Evolutionary conservation across 1,284 basidiomycete species (phyloP).

Genomic region (Polyporus tsugae): DNA sequence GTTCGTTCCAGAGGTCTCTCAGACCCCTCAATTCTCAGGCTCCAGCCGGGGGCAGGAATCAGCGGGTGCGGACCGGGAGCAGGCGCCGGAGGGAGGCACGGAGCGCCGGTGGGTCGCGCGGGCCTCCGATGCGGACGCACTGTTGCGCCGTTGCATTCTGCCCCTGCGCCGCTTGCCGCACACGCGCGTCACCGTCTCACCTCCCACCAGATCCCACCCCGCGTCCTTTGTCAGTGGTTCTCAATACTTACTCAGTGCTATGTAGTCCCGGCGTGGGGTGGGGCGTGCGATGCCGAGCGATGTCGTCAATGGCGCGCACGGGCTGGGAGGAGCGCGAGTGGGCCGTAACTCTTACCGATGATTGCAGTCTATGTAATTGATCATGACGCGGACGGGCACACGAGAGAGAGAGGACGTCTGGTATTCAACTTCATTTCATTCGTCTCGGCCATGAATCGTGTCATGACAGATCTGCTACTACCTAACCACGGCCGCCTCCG

Average conservation of each 20-base stretch:
- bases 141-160: too few species aligned
- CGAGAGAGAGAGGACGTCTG: neutral
- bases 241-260: neutral
- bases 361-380: neutral
- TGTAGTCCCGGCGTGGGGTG: neutral
- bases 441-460: constrained; percentile 10
- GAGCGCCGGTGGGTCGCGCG: neutral
- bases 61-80: neutral
- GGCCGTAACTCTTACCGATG: neutral
- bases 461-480: constrained; percentile 20
- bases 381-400: constrained; percentile 4
- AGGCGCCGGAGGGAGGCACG: neutral
- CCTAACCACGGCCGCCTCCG: constrained; percentile 16
- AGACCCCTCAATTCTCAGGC: neutral
- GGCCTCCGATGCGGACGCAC: constrained; percentile 1
- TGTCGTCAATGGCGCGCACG: neutral
- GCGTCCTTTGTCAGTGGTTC: constrained; percentile 1
- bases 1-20: too few species aligned
- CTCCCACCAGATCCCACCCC: neutral
- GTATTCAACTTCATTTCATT: constrained; percentile 21
- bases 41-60: neutral
- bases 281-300: neutral
- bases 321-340: too few species aligned
- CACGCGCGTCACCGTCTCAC: neutral
- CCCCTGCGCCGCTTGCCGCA: neutral